These are phyloP conservation scores for Blastocystis sp. DNA, from an alignment of 352 stramenopile genomes.

Conservation along the genomic window DNA sequence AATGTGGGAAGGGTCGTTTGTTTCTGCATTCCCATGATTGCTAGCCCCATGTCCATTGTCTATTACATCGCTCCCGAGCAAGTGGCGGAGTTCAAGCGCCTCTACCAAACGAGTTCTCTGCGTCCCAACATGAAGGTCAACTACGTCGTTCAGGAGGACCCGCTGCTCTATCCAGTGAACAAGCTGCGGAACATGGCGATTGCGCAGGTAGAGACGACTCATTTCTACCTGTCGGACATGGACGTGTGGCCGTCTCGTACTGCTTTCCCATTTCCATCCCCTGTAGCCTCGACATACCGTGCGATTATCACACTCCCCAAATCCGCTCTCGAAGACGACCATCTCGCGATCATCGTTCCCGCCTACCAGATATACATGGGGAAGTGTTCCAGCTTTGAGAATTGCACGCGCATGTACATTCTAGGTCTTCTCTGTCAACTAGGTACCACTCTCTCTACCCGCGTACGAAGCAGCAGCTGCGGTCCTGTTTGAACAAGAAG, in stretches of 20 bases:
- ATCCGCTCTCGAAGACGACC: constrained; percentile 9
- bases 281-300: constrained; percentile 24
- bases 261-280: background rate
- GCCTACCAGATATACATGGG: constrained; percentile 44
- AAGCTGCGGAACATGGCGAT: constrained; percentile 32
- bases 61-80: constrained; percentile 16
- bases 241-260: constrained; percentile 52
- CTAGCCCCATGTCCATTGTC: constrained; percentile 50
- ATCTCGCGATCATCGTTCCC: constrained; percentile 38
- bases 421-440: background rate
- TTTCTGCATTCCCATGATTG: background rate
- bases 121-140: constrained; percentile 31
- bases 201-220: constrained; percentile 1
- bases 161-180: constrained; percentile 7
- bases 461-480: constrained; percentile 14
- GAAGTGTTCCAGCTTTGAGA: constrained; percentile 10
- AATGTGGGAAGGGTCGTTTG: constrained; percentile 28
- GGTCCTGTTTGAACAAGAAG: background rate
- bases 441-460: constrained; percentile 30
- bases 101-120: background rate
- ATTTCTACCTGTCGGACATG: constrained; percentile 67
- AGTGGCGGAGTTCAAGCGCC: background rate
- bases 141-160: constrained; percentile 10
- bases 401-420: constrained; percentile 13
- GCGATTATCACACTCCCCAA: background rate